These are phyloP conservation scores for Arxiozyma bovina DNA, from an alignment of 1,139 yeast genomes.

Conservation along the genomic window DNA sequence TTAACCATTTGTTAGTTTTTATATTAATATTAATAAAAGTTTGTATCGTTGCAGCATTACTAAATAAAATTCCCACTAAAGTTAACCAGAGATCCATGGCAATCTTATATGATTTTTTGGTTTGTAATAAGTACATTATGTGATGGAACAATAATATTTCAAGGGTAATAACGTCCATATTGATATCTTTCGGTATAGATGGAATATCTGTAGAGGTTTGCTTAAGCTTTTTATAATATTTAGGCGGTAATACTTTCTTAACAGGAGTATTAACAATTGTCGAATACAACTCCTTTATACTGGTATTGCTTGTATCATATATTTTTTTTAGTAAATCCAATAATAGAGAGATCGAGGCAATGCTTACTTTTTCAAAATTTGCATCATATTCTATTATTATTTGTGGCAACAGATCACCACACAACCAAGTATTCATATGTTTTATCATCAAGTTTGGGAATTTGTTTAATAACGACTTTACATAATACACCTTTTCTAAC, in stretches of 20 bases:
- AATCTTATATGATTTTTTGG: conserved; percentile 18
- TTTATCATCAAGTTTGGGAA: conserved; percentile 21
- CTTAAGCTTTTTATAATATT: conserved; percentile 4
- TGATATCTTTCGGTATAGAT: background rate
- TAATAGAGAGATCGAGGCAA: conserved; percentile 17
- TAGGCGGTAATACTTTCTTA: conserved; percentile 9
- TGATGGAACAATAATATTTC: conserved; percentile 15
- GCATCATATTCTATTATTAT: conserved; percentile 19
- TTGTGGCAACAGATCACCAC: conserved; percentile 22
- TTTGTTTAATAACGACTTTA: conserved; percentile 19
- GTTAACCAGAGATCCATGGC: conserved; percentile 29
- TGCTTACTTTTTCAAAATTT: conserved; percentile 14
- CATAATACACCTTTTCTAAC: conserved; percentile 21
- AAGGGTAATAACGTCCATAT: conserved; percentile 7
- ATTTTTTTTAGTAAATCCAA: conserved; percentile 23
- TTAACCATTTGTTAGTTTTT: conserved; percentile 18
- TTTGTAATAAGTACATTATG: conserved; percentile 12
- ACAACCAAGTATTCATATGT: conserved; percentile 21
- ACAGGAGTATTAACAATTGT: conserved; percentile 9
- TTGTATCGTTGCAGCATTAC: conserved; percentile 9
- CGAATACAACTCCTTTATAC: conserved; percentile 7
- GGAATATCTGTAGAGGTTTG: background rate
- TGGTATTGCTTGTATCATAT: conserved; percentile 10
- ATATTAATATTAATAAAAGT: background rate
- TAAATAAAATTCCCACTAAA: conserved; percentile 22